Percentiles rank a stretch among this genome's conserved stretches.
phyloP scores from a whole-genome alignment of 257 asterid genomes.

The Salvia hispanica region DNA sequence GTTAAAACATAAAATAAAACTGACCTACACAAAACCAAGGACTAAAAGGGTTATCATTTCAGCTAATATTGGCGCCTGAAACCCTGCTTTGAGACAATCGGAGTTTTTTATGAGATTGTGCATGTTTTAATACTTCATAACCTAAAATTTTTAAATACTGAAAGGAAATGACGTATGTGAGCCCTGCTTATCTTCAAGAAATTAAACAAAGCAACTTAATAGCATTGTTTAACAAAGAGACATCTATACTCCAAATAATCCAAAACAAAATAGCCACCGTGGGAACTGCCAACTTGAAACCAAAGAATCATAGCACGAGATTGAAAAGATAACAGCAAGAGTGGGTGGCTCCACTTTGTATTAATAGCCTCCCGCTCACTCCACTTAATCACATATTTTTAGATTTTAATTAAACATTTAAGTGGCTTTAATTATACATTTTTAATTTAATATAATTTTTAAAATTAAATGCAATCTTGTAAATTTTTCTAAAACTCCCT shows the following conservation, averaged over 20 bases:
- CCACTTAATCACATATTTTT: too few relatives aligned
- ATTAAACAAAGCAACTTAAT: constrained; percentile 45
- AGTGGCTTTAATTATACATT: too few relatives aligned
- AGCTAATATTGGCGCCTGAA: constrained; percentile 77
- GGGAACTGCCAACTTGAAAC: constrained; percentile 42
- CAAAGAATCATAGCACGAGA: constrained; percentile 38
- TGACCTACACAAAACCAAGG: constrained; percentile 90
- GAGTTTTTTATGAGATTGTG: constrained; percentile 65
- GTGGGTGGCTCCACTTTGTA: too few relatives aligned
- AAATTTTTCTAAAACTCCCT: too few relatives aligned
- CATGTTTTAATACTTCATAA: constrained; percentile 45
- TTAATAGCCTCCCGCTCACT: too few relatives aligned
- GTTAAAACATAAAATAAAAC: constrained; percentile 68
- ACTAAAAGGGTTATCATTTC: constrained; percentile 84
- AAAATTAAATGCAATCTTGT: too few relatives aligned
- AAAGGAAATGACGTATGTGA: constrained; percentile 53
- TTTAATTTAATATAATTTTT: too few relatives aligned
- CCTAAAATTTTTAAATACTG: constrained; percentile 42
- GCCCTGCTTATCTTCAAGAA: constrained; percentile 50
- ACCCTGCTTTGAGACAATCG: constrained; percentile 98
- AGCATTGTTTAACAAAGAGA: constrained; percentile 46
- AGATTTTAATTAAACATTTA: too few relatives aligned
- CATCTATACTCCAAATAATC: constrained; percentile 39
- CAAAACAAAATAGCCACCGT: constrained; percentile 38
- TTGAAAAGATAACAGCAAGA: constrained; percentile 20